Conservation (phyloP, 306 rosid species). For the Malus orientalis region DNA sequence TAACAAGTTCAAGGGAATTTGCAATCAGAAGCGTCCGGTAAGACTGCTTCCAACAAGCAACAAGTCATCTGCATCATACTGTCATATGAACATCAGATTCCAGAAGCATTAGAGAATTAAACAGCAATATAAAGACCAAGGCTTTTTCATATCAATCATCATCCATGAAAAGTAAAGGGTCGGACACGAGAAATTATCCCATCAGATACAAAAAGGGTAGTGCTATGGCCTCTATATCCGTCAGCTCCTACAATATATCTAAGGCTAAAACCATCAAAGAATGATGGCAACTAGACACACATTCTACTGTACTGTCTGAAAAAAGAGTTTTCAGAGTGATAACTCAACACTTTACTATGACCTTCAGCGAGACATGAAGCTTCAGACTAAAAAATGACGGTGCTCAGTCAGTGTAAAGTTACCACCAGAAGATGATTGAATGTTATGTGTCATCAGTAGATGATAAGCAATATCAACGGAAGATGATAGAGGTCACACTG, state of each 20-base stretch:
- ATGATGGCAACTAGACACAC: background rate
- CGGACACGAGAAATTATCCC: background rate
- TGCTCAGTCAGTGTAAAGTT: background rate
- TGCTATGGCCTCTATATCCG: background rate
- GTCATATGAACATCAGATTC: background rate
- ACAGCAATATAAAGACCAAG: background rate
- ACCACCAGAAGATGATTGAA: background rate
- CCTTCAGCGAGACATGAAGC: conserved; percentile 9
- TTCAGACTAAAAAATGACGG: background rate
- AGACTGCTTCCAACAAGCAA: no score
- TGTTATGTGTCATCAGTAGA: background rate
- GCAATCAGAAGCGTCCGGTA: background rate
- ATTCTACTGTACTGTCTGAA: background rate
- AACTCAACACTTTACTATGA: background rate
- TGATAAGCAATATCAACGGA: background rate
- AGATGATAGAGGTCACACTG: background rate
- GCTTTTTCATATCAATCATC: background rate
- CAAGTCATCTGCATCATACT: background rate
- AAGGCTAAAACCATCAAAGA: background rate
- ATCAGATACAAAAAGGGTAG: background rate
- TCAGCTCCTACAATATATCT: background rate
- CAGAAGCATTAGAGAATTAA: background rate
- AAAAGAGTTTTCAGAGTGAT: conserved; percentile 11
- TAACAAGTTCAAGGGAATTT: no score
- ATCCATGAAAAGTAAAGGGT: background rate